Evolutionary conservation across 352 stramenopile genomes (phyloP).

Genomic region (Globisporangium recalcitrans): DNA sequence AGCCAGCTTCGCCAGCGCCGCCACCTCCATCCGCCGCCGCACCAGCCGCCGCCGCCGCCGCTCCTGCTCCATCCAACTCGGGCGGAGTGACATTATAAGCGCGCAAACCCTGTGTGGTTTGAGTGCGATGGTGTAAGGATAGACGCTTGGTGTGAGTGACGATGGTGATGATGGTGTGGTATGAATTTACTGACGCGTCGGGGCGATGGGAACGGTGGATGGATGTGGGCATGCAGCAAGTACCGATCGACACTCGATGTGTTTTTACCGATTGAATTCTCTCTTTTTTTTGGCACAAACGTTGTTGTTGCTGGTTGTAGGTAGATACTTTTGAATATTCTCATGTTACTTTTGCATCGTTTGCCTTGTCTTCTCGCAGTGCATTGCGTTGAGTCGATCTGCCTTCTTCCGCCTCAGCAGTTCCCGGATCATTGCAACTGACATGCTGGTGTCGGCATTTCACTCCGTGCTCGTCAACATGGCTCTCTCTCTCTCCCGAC

Average conservation of each 20-base stretch:
- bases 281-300: conserved; percentile 6
- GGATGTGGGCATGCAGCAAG: conserved; percentile 7
- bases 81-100: conserved; percentile 16
- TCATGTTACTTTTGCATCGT: conserved; percentile 3
- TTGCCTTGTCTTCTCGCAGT: not conserved
- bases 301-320: conserved; percentile 7
- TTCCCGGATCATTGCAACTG: too few relatives aligned
- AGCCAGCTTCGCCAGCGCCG: conserved; percentile 15
- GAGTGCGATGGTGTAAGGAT: conserved; percentile 1
- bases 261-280: conserved; percentile 13
- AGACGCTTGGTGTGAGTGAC: conserved; percentile 5
- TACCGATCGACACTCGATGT: conserved; percentile 10
- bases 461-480: too few relatives aligned
- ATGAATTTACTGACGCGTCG: conserved; percentile 13
- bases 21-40: conserved; percentile 3
- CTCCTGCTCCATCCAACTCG: conserved; percentile 9
- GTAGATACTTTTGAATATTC: conserved; percentile 6
- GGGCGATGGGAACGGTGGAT: not conserved
- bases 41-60: conserved; percentile 7
- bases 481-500: too few relatives aligned
- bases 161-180: conserved; percentile 5
- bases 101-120: not conserved
- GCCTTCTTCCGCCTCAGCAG: too few relatives aligned
- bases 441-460: too few relatives aligned
- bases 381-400: not conserved